phyloP scores from a whole-genome alignment of 1,284 basidiomycete species.

The Neolentinus lepideus region DNA sequence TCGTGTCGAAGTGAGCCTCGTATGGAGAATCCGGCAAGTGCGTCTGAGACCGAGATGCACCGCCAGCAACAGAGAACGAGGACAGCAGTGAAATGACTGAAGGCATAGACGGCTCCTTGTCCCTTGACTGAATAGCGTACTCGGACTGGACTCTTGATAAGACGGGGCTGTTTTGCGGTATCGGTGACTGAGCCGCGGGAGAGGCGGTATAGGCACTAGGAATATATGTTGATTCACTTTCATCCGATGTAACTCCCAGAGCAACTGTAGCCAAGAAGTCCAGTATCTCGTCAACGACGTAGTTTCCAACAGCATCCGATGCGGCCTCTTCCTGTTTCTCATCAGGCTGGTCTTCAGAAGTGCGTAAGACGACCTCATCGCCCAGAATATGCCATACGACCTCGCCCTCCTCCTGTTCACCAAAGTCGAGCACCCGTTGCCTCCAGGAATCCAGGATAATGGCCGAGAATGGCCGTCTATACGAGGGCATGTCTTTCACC shows the following conservation, averaged over 20 bases:
- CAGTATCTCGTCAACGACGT: constrained; percentile 17
- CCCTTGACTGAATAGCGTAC: constrained; percentile 23
- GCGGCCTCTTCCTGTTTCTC: constrained; percentile 9
- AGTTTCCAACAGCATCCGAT: constrained; percentile 23
- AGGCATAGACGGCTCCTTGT: constrained; percentile 41
- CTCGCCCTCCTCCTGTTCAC: constrained; percentile 31
- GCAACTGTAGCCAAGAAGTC: constrained; percentile 20
- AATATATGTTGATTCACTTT: background rate
- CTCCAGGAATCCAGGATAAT: constrained; percentile 50
- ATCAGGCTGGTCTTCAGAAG: constrained; percentile 30
- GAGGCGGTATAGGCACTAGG: background rate
- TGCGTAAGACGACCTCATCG: constrained; percentile 50
- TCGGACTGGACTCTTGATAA: constrained; percentile 53
- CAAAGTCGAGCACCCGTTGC: constrained; percentile 25
- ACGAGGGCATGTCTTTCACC: constrained; percentile 59
- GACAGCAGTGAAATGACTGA: constrained; percentile 60
- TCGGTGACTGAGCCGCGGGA: constrained; percentile 15
- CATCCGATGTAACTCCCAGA: background rate
- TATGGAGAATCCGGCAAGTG: constrained; percentile 24
- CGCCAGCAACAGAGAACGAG: constrained; percentile 41
- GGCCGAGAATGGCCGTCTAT: constrained; percentile 53
- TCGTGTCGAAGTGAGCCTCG: constrained; percentile 7
- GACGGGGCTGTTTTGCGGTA: constrained; percentile 38
- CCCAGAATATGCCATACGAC: constrained; percentile 56
- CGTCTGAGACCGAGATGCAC: constrained; percentile 49